These are phyloP conservation scores for Jamesozyma hellenica DNA, from an alignment of 805 yeast genomes.

Conservation along the genomic window DNA sequence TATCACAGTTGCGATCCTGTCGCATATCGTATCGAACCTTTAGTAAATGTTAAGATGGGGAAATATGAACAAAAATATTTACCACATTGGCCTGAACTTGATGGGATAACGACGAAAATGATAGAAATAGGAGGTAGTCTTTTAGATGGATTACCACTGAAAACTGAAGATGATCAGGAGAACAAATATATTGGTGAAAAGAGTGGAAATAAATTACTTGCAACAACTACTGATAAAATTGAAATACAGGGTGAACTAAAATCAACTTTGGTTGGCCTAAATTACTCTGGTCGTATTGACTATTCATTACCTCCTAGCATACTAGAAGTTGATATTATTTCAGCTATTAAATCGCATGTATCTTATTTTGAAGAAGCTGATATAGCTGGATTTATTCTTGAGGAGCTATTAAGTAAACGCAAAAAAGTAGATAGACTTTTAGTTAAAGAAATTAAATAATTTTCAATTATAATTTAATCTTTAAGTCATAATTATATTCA, in stretches of 20 bases:
- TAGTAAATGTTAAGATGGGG: conserved; percentile 34
- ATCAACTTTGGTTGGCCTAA: conserved; percentile 35
- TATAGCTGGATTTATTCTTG: conserved; percentile 67
- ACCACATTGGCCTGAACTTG: conserved; percentile 20
- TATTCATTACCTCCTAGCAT: conserved; percentile 68
- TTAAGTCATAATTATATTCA: neutral
- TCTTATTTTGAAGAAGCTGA: conserved; percentile 81
- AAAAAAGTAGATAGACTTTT: conserved; percentile 3
- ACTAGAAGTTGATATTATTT: conserved; percentile 67
- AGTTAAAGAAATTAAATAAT: neutral
- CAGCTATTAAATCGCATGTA: conserved; percentile 81
- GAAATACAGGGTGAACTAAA: neutral
- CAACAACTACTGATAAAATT: neutral
- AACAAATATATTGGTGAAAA: too few species aligned
- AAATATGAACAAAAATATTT: conserved; percentile 19
- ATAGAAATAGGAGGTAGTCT: conserved; percentile 20
- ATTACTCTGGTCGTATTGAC: conserved; percentile 72
- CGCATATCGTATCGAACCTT: conserved; percentile 82
- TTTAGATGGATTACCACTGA: conserved; percentile 12
- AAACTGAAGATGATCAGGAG: neutral
- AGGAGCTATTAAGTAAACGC: conserved; percentile 35
- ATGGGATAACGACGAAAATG: conserved; percentile 23
- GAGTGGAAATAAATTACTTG: neutral
- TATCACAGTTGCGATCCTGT: conserved; percentile 91
- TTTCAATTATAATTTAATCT: neutral